These are phyloP conservation scores for Globisporangium recalcitrans DNA, from an alignment of 352 stramenopile species.

Conservation along the genomic window DNA sequence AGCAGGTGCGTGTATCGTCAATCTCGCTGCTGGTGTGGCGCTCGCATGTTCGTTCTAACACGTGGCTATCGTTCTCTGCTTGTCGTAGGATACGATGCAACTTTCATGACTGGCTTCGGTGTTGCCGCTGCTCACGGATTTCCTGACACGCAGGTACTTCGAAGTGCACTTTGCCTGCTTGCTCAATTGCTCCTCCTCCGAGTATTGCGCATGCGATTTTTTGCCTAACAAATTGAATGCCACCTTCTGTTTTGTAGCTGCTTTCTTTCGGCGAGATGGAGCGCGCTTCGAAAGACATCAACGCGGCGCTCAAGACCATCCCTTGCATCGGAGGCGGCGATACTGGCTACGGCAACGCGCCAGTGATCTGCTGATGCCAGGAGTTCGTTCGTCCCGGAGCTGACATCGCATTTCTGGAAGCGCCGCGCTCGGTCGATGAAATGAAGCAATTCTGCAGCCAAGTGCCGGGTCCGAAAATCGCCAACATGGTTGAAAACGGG, in stretches of 20 bases:
- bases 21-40: not conserved
- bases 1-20: conserved; percentile 23
- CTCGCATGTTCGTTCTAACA: not conserved
- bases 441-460: conserved; percentile 89
- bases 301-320: conserved; percentile 29
- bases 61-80: not conserved
- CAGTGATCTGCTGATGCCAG: conserved; percentile 90
- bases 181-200: not conserved
- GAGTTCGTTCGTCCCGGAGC: conserved; percentile 89
- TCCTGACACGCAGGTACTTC: conserved; percentile 87
- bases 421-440: conserved; percentile 85
- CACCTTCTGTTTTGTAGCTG: conserved; percentile 22
- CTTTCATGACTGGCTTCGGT: conserved; percentile 93
- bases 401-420: conserved; percentile 95
- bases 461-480: conserved; percentile 89
- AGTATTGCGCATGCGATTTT: not conserved
- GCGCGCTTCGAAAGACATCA: conserved; percentile 34
- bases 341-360: conserved; percentile 91
- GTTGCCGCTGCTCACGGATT: conserved; percentile 84
- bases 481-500: conserved; percentile 86
- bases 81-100: conserved; percentile 70
- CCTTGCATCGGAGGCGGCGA: conserved; percentile 86
- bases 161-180: not conserved
- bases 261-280: conserved; percentile 67
- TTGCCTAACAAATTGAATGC: not conserved